Evolutionary conservation across 331 rosid species (phyloP).

Genomic region (Acacia concinna): DNA sequence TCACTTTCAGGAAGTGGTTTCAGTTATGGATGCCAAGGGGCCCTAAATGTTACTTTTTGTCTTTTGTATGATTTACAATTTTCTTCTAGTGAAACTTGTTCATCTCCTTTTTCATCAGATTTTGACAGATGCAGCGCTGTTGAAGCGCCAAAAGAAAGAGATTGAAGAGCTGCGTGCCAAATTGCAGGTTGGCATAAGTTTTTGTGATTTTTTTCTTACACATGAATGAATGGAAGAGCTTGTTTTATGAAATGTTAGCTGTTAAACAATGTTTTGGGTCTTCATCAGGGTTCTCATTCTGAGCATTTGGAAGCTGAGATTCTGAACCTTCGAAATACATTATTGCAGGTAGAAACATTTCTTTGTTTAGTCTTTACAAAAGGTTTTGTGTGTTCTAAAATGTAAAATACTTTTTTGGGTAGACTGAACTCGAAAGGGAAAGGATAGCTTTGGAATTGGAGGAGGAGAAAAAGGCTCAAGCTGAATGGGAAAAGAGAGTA

Average conservation of each 20-base stretch:
- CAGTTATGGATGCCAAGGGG: constrained; percentile 12
- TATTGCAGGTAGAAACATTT: constrained; percentile 62
- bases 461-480: constrained; percentile 91
- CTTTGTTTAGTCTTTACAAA: constrained; percentile 18
- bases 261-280: constrained; percentile 22
- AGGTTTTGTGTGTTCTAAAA: constrained; percentile 30
- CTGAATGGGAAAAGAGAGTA: constrained; percentile 85
- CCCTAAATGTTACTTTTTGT: constrained; percentile 13
- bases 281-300: constrained; percentile 84
- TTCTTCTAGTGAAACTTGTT: constrained; percentile 20
- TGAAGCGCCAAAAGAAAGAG: constrained; percentile 93
- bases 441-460: constrained; percentile 95
- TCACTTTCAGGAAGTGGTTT: not conserved
- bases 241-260: constrained; percentile 24
- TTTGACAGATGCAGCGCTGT: constrained; percentile 96
- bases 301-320: constrained; percentile 82
- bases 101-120: constrained; percentile 49
- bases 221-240: not conserved
- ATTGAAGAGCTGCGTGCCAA: constrained; percentile 92
- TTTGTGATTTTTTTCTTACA: not conserved
- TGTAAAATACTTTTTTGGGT: constrained; percentile 28
- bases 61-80: constrained; percentile 25
- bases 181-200: constrained; percentile 64
- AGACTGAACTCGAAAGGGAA: constrained; percentile 94
- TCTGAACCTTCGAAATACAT: constrained; percentile 81